Evolutionary conservation across 306 rosid genomes (phyloP).

Genomic region (Begonia peltatifolia): DNA sequence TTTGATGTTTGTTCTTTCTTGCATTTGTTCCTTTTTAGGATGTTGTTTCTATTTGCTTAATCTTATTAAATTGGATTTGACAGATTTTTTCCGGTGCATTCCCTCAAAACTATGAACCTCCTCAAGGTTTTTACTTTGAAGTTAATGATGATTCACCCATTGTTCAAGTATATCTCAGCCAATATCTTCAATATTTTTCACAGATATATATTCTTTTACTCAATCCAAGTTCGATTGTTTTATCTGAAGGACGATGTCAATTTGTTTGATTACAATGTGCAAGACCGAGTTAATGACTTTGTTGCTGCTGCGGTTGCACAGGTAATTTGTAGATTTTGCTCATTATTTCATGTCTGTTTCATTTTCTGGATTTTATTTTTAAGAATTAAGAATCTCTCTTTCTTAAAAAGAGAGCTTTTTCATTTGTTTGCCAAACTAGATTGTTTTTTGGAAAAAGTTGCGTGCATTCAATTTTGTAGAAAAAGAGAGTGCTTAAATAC

Average conservation of each 20-base stretch:
- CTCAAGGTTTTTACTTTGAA: slow-evolving; percentile 45
- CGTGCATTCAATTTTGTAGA: too few species aligned
- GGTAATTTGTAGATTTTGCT: slow-evolving; percentile 14
- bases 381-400: too few species aligned
- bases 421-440: too few species aligned
- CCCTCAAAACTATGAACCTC: slow-evolving; percentile 45
- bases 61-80: background rate
- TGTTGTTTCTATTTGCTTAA: slow-evolving; percentile 2
- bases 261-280: slow-evolving; percentile 44
- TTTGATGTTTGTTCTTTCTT: background rate
- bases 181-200: slow-evolving; percentile 4
- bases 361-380: too few species aligned
- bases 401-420: too few species aligned
- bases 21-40: background rate
- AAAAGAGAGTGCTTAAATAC: too few species aligned
- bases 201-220: background rate
- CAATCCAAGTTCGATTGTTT: slow-evolving; percentile 1
- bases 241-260: slow-evolving; percentile 25
- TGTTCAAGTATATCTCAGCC: slow-evolving; percentile 28
- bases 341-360: background rate
- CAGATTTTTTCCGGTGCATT: slow-evolving; percentile 47
- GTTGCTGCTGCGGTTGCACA: slow-evolving; percentile 43
- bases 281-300: slow-evolving; percentile 37
- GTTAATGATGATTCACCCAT: slow-evolving; percentile 38
- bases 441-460: too few species aligned